Evolutionary conservation across 2,329 filamentous ascomycete species (phyloP).

Genomic region (Monosporascus cannonballus): DNA sequence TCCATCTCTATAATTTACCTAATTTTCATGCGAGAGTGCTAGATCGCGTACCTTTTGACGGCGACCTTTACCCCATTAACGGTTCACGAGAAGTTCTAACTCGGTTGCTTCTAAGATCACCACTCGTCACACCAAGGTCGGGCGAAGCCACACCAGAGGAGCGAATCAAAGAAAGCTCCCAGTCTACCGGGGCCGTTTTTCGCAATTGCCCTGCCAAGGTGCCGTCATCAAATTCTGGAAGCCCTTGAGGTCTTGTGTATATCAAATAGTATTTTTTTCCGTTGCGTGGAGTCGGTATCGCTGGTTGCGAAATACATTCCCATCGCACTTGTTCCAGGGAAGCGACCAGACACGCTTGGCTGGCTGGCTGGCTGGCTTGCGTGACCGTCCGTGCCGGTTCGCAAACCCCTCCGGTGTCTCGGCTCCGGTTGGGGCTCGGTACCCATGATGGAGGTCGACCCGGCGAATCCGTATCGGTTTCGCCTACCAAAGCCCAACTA

Average conservation of each 20-base stretch:
- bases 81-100: not conserved
- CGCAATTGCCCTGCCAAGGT: no score
- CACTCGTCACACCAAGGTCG: no score
- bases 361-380: not conserved
- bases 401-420: not conserved
- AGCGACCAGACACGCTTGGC: not conserved
- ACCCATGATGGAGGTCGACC: constrained; percentile 34
- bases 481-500: constrained; percentile 55
- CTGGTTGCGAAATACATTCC: no score
- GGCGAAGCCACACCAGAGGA: no score
- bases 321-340: no score
- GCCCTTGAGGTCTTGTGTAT: no score
- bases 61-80: not conserved
- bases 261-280: no score
- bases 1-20: not conserved
- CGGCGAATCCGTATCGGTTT: constrained; percentile 38
- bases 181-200: no score
- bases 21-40: not conserved
- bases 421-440: constrained; percentile 1
- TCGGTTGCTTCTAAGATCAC: not conserved
- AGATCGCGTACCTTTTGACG: not conserved
- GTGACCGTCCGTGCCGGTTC: not conserved
- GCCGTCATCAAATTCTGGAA: no score
- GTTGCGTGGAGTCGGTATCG: no score
- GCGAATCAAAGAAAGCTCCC: no score